These are phyloP conservation scores for Beta macrorhiza DNA, from an alignment of 179 eudicot species.

Conservation along the genomic window DNA sequence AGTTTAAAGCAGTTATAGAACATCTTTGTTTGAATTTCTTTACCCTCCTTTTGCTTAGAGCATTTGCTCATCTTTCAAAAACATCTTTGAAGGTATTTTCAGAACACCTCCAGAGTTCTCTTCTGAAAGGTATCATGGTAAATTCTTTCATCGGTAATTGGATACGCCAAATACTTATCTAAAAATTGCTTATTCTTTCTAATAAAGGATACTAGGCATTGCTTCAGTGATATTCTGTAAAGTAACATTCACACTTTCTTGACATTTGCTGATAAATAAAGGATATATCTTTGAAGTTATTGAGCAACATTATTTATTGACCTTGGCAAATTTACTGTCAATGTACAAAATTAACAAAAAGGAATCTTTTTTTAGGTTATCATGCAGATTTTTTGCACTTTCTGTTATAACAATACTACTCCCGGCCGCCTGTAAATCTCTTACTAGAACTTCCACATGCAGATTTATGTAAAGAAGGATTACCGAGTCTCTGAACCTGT, in stretches of 20 bases:
- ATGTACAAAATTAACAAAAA: neutral
- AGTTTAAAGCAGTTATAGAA: neutral
- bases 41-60: neutral
- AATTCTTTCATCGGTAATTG: neutral
- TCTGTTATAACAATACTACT: neutral
- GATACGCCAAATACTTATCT: neutral
- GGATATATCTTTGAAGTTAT: too few relatives aligned
- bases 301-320: neutral
- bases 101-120: neutral
- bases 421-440: neutral
- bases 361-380: neutral
- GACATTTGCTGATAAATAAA: neutral
- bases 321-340: neutral
- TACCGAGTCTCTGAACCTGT: neutral
- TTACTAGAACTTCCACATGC: neutral
- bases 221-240: neutral
- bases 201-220: neutral
- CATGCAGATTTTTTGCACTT: neutral
- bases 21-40: neutral
- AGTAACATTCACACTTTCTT: neutral
- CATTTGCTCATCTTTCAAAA: neutral
- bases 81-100: neutral
- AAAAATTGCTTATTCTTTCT: neutral
- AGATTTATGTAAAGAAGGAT: neutral
- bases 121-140: neutral